These are phyloP conservation scores for Hapsidospora chrysogenum DNA, from an alignment of 495 filamentous ascomycete species.

Conservation along the genomic window DNA sequence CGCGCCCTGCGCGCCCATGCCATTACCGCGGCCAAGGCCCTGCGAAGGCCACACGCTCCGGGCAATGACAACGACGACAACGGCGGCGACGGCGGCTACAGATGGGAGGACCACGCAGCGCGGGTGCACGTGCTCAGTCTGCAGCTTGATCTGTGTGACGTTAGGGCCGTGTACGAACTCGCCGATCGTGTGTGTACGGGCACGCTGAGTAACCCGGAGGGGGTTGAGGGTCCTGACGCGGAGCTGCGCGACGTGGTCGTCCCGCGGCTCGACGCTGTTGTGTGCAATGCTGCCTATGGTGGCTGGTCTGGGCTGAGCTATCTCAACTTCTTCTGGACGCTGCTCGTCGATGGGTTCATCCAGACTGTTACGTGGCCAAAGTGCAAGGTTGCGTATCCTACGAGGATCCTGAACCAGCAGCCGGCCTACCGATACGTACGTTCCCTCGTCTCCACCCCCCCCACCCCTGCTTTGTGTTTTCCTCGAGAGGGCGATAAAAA, in stretches of 20 bases:
- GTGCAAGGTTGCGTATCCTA: slow-evolving; percentile 46
- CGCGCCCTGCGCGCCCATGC: slow-evolving; percentile 35
- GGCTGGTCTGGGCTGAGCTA: slow-evolving; percentile 72
- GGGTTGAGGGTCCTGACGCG: slow-evolving; percentile 11
- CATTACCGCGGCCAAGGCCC: slow-evolving; percentile 16
- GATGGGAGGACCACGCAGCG: slow-evolving; percentile 22
- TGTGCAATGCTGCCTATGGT: slow-evolving; percentile 85
- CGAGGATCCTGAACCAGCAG: slow-evolving; percentile 9
- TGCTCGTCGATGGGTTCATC: slow-evolving; percentile 44
- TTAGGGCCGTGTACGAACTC: slow-evolving; percentile 28
- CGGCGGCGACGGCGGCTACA: slow-evolving; percentile 11
- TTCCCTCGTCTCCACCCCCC: neutral
- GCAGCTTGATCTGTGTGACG: slow-evolving; percentile 38
- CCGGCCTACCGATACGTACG: slow-evolving; percentile 1
- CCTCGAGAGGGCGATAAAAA: neutral
- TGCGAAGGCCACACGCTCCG: slow-evolving; percentile 19
- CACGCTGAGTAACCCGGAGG: slow-evolving; percentile 25
- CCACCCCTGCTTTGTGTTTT: slow-evolving; percentile 1
- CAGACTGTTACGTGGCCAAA: slow-evolving; percentile 59
- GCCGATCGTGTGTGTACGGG: slow-evolving; percentile 30
- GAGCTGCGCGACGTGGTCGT: slow-evolving; percentile 28
- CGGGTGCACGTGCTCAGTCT: slow-evolving; percentile 39
- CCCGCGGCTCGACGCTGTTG: slow-evolving; percentile 58
- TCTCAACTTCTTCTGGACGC: slow-evolving; percentile 36
- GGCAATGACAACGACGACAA: neutral